phyloP scores from a whole-genome alignment of 768 basidiomycete species.

The Saitozyma sp. region DNA sequence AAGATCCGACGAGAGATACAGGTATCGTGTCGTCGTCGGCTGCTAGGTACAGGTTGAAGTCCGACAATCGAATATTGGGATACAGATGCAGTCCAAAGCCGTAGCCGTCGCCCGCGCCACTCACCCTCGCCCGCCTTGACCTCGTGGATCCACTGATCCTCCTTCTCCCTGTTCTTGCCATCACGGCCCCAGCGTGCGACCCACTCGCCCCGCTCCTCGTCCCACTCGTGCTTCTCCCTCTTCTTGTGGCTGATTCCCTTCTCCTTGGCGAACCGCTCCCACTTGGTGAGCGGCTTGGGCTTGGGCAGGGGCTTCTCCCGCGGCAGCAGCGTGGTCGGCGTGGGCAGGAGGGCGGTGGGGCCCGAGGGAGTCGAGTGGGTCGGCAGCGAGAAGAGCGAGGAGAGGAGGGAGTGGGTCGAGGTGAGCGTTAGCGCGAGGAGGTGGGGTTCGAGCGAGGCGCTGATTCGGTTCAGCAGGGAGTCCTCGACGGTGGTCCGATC shows the following conservation, averaged over 20 bases:
- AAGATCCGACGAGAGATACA: no score
- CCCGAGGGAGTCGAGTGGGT: slow-evolving; percentile 63
- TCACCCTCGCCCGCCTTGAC: slow-evolving; percentile 81
- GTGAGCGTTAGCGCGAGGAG: slow-evolving; percentile 70
- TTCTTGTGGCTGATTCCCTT: slow-evolving; percentile 86
- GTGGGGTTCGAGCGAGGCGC: slow-evolving; percentile 75
- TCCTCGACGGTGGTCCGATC: no score
- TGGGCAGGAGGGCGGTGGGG: slow-evolving; percentile 76
- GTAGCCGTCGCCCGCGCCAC: slow-evolving; percentile 13
- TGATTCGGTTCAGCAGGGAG: slow-evolving; percentile 43
- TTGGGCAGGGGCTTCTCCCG: slow-evolving; percentile 90
- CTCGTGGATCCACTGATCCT: slow-evolving; percentile 88
- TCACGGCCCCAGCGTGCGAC: slow-evolving; percentile 81
- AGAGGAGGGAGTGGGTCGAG: slow-evolving; percentile 79
- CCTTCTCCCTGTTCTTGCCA: slow-evolving; percentile 80
- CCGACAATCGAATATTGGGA: no score
- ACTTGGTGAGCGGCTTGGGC: slow-evolving; percentile 88
- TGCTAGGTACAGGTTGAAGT: no score
- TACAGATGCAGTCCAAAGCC: no score
- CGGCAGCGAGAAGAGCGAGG: slow-evolving; percentile 78
- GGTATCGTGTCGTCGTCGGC: no score
- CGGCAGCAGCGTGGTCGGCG: slow-evolving; percentile 74
- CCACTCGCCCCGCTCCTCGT: slow-evolving; percentile 93
- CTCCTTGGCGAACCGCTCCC: slow-evolving; percentile 90
- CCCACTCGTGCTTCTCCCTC: slow-evolving; percentile 81